phyloP scores from a whole-genome alignment of 2,329 filamentous ascomycete species.

The Diaporthe helianthi region DNA sequence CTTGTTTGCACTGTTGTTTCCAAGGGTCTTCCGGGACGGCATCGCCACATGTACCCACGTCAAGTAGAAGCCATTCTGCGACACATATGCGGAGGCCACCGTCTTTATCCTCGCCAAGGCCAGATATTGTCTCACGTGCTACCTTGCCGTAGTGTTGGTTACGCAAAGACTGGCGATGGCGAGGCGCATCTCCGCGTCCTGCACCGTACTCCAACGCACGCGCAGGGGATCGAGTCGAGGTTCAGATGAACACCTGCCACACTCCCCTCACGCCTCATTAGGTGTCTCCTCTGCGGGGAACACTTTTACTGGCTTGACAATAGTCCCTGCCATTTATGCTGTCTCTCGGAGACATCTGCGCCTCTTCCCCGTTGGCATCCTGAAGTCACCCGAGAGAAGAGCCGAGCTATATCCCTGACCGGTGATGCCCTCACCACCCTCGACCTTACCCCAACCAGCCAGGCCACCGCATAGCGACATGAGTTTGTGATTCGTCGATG shows the following conservation, averaged over 20 bases:
- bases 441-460: slow-evolving; percentile 1
- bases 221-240: neutral
- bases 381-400: neutral
- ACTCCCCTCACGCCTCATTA: neutral
- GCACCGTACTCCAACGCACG: neutral
- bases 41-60: neutral
- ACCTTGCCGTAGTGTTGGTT: slow-evolving; percentile 2
- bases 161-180: neutral
- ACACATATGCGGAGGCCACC: neutral
- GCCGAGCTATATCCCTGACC: slow-evolving; percentile 12
- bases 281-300: slow-evolving; percentile 15
- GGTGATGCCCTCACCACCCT: slow-evolving; percentile 8
- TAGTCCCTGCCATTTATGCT: neutral
- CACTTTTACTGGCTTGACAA: neutral
- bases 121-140: slow-evolving; percentile 13
- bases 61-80: neutral
- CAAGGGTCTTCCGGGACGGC: neutral
- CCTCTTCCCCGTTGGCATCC: neutral
- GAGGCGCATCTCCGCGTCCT: neutral
- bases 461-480: neutral
- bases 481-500: neutral
- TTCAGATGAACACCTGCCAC: neutral
- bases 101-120: neutral
- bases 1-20: neutral
- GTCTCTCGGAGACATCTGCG: neutral